Base-by-base conservation (phyloP, 2,329 filamentous ascomycete genomes). In the Aureobasidium sp. region DNA sequence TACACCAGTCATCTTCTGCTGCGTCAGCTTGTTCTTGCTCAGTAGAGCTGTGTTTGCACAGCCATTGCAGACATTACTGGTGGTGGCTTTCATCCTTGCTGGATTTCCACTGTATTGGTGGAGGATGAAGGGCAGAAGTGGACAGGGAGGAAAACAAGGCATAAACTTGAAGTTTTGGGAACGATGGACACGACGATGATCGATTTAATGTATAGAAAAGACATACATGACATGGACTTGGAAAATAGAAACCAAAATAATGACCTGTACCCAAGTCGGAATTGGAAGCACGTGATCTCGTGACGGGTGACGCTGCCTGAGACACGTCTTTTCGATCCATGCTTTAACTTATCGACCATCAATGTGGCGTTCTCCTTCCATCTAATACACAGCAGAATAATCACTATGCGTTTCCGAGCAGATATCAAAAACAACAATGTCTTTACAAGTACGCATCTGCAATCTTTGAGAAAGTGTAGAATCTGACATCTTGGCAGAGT, bases 1-100 rank as follows among this genome's bases (percentile, higher is more conserved):
- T 0, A 99, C 94, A 2, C 94, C 94, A 12, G 93, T 99, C 67
- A 93, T 97, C 62, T 99, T 99, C 74, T 99, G 94, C 82, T 99
- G 94, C 71, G 94, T 99, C 43, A 96, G 90, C 72, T 75, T 99
- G 66, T 99, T 99, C 72, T 75, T 99, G 66, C 83, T 99, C 46
- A 92, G 87, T 71, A 82, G 94, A 56, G 92, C 92, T 3, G 86
- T 97, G 15, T 94, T 99, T 71, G 89, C 92, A 15, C 87, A 96
- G 75, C 94, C 94, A 5, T 69, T 96, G 57, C 92, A 99, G 80
- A 96, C 93, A 0, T 73, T 96, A 27, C 84, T 93, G 26, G 94
- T 99, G 8, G 79, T 97, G 6, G 87, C 79, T 0, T 99, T 97
- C 70, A 89, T 97, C 64, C 79, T 88, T 5, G 87, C 86, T 0